Evolutionary conservation across 1,284 basidiomycete species (phyloP).

Genomic region (Fomitopsis pinicola): DNA sequence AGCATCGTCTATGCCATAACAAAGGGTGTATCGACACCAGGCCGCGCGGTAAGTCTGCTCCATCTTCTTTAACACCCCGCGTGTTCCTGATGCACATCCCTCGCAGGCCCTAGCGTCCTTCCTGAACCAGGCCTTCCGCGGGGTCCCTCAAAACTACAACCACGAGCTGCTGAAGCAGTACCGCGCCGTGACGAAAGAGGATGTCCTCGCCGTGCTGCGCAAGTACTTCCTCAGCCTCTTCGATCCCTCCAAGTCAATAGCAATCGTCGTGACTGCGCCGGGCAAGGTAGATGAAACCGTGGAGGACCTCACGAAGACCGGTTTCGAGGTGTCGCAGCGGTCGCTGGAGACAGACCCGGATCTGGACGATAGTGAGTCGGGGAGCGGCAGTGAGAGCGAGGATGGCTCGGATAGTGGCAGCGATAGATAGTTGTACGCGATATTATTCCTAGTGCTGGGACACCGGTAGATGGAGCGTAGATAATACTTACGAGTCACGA

Average conservation of each 20-base stretch:
- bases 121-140: conserved; percentile 83
- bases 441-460: neutral
- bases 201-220: conserved; percentile 67
- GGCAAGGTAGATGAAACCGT: conserved; percentile 77
- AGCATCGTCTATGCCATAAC: conserved; percentile 86
- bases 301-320: conserved; percentile 57
- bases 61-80: neutral
- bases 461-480: conserved; percentile 13
- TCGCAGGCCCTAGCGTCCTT: conserved; percentile 75
- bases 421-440: conserved; percentile 8
- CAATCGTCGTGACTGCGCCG: conserved; percentile 80
- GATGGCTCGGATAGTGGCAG: conserved; percentile 25
- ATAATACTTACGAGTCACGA: conserved; percentile 1
- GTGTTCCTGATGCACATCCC: neutral
- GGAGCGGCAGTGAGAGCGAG: conserved; percentile 16
- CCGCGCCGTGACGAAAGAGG: conserved; percentile 73
- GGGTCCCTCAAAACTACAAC: conserved; percentile 70
- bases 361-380: conserved; percentile 30
- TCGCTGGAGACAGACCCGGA: conserved; percentile 57
- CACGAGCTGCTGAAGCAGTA: conserved; percentile 75
- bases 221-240: conserved; percentile 89
- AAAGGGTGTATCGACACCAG: conserved; percentile 78
- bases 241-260: conserved; percentile 71
- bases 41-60: conserved; percentile 64
- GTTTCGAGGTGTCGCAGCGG: conserved; percentile 77